Evolutionary conservation across 2,329 filamentous ascomycete species (phyloP).

Genomic region (Neonectria faginata): DNA sequence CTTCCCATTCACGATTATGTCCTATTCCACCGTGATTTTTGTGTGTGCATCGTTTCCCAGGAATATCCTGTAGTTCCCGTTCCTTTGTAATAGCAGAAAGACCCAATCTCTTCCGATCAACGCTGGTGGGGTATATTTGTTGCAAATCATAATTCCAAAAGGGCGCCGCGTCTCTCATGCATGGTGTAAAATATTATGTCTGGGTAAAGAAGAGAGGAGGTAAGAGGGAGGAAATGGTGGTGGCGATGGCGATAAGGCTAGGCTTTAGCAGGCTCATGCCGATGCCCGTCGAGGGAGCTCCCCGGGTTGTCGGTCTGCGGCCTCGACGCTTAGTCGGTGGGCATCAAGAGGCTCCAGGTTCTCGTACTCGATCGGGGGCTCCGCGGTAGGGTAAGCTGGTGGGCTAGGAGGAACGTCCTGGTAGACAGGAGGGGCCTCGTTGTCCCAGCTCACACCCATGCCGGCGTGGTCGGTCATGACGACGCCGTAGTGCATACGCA

Average conservation of each 20-base stretch:
- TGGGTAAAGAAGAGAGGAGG: constrained; percentile 28
- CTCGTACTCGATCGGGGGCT: constrained; percentile 55
- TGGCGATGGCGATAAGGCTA: background rate
- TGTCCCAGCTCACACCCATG: constrained; percentile 95
- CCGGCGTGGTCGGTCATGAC: constrained; percentile 85
- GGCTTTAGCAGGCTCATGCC: constrained; percentile 21
- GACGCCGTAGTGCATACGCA: constrained; percentile 91
- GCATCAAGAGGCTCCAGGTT: constrained; percentile 52
- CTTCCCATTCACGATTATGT: constrained; percentile 28
- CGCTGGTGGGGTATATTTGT: constrained; percentile 47
- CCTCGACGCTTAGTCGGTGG: constrained; percentile 40
- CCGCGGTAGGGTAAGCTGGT: constrained; percentile 69
- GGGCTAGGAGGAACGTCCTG: constrained; percentile 91
- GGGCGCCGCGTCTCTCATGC: constrained; percentile 44
- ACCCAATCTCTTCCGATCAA: constrained; percentile 39
- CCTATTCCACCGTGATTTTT: constrained; percentile 25
- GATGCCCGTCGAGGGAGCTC: constrained; percentile 24
- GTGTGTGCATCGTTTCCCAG: constrained; percentile 35
- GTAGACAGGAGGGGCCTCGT: constrained; percentile 94
- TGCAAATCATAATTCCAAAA: constrained; percentile 36
- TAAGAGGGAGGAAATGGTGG: background rate
- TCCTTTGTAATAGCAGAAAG: constrained; percentile 43
- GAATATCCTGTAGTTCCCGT: constrained; percentile 43
- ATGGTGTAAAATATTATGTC: constrained; percentile 33
- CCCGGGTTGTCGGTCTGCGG: constrained; percentile 20